Evolutionary conservation across 352 stramenopile genomes (phyloP), one percentile per base, ranked within the genome.

Genomic region (Sclerospora graminicola): DNA sequence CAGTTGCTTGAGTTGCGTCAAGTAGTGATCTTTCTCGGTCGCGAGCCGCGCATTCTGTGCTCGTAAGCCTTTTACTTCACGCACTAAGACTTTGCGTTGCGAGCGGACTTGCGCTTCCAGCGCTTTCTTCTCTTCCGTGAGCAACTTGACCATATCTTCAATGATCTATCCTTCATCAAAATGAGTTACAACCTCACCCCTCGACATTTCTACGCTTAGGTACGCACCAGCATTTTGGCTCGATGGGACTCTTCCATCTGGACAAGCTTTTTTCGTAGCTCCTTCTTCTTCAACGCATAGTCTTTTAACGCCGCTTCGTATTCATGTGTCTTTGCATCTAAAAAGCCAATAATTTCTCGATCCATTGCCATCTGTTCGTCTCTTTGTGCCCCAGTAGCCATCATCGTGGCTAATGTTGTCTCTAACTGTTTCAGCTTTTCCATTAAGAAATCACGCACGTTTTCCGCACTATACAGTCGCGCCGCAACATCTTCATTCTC

Each of bases 401-500:
- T 84, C 37, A 53, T 71, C 4, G 39, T 59, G 9, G 71, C 49
- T 4, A 91, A 46, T 4, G 57, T 68, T 28, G 88, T 73, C 60
- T 91, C 79, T 10, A 83, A 41, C 8, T 87, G 71, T 35, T 83
- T 84, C 13, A 91, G 60, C 31, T 89, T 91, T 28, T 86, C 74
- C 76, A 91, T 89, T 7, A 91, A 51, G 24, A 91, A 91, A 27
- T 87, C 79, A 10, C 79, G 76, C 19, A 91, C 79, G 23, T 71
- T 87, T 34, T 91, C 79, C 0, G 79, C 74, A 26, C 71, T 79
- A n/a, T 79, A 71, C 4, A 91, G 48, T 0, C 76, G 62, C 21
- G 70, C 76, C 15, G 69, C 60, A 16, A 87, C 37, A 20, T 91
- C 79, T 64, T 91, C 76, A 40, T 86, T 87, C 42, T 91, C 79